Conservation (phyloP, 83 land plant genomes). For the Thuja plicata region DNA sequence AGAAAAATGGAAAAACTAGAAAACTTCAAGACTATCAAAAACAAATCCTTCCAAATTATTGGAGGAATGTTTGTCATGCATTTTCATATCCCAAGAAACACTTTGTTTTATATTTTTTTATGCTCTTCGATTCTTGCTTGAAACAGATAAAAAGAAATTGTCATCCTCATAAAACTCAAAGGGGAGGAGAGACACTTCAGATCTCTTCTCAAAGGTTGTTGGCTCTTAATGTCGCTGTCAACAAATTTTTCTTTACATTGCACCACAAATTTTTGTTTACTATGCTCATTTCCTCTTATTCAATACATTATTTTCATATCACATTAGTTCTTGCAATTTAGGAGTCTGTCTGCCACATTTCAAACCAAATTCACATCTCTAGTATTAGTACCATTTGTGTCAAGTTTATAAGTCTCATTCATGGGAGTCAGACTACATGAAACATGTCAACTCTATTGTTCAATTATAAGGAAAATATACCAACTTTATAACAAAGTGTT, state of each 20-base stretch:
- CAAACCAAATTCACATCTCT: neutral
- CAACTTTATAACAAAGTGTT: no score
- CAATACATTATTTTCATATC: neutral
- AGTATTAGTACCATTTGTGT: neutral
- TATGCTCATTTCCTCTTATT: neutral
- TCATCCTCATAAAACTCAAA: neutral
- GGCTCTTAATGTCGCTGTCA: no score
- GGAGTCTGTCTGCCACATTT: neutral
- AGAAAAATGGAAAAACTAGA: no score
- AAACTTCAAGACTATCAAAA: no score
- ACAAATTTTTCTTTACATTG: neutral
- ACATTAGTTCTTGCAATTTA: neutral
- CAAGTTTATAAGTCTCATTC: neutral
- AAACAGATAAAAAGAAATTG: neutral
- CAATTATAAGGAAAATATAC: no score
- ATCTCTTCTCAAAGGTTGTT: neutral
- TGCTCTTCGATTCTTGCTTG: neutral
- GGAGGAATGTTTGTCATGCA: neutral
- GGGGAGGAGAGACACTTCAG: no score
- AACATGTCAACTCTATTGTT: no score
- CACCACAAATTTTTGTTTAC: neutral
- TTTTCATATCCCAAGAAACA: neutral
- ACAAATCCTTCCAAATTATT: neutral
- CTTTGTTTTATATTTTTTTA: neutral
- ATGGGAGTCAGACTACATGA: neutral